phyloP scores from a whole-genome alignment of 441 rosid genomes.

The Arabidopsis lyrata region DNA sequence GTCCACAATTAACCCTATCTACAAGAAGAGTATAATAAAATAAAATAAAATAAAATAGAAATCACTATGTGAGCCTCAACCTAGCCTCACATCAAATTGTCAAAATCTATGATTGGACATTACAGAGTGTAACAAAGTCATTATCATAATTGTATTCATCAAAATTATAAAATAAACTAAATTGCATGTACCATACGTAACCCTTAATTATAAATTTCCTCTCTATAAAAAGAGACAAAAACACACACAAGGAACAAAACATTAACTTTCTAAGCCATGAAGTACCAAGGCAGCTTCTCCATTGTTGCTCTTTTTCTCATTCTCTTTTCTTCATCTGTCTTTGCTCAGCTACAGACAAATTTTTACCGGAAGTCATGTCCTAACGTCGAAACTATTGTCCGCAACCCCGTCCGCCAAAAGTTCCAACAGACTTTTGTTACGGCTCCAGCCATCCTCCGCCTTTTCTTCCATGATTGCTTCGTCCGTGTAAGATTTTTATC shows the following conservation, averaged over 20 bases:
- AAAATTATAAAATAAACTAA: neutral
- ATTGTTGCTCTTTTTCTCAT: conserved; percentile 35
- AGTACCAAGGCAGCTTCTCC: conserved; percentile 33
- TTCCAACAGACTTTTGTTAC: conserved; percentile 77
- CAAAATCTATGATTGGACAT: conserved; percentile 31
- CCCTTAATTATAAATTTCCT: neutral
- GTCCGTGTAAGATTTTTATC: conserved; percentile 52
- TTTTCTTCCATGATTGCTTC: conserved; percentile 79
- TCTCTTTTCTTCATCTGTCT: conserved; percentile 39
- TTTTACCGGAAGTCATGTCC: conserved; percentile 68
- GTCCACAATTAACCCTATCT: neutral
- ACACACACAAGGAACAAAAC: neutral
- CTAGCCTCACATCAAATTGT: conserved; percentile 33
- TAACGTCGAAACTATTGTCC: conserved; percentile 67
- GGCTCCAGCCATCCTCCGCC: conserved; percentile 70
- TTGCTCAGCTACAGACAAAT: conserved; percentile 58
- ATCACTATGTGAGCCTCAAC: conserved; percentile 29
- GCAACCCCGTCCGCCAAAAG: conserved; percentile 61
- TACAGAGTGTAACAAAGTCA: conserved; percentile 33
- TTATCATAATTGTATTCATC: conserved; percentile 9
- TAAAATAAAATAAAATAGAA: neutral
- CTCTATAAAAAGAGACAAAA: neutral
- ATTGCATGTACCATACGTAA: conserved; percentile 10
- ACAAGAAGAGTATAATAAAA: neutral
- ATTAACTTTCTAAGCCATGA: conserved; percentile 32